These are phyloP conservation scores for Coemansia sp. DNA, from an alignment of 192 early-diverging fungal species.

Conservation along the genomic window DNA sequence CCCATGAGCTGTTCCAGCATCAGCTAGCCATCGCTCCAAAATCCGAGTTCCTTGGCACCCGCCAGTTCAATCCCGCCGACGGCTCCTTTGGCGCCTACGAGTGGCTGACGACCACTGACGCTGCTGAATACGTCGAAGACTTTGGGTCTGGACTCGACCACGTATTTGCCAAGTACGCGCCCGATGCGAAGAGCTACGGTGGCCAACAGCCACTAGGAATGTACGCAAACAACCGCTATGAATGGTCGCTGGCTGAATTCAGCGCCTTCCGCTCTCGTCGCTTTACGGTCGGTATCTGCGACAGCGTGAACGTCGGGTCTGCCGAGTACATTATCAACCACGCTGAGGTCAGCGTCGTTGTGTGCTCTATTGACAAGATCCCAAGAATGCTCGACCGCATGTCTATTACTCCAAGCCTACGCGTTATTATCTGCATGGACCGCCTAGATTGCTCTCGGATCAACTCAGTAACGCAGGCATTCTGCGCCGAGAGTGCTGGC, in stretches of 20 bases:
- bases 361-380: slow-evolving; percentile 74
- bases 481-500: slow-evolving; percentile 13
- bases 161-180: slow-evolving; percentile 59
- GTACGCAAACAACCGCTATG: slow-evolving; percentile 71
- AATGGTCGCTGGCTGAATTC: slow-evolving; percentile 72
- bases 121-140: slow-evolving; percentile 64
- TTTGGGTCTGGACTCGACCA: slow-evolving; percentile 66
- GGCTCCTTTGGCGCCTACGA: slow-evolving; percentile 26
- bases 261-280: slow-evolving; percentile 64
- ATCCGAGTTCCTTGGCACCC: slow-evolving; percentile 33
- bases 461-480: slow-evolving; percentile 20
- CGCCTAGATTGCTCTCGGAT: slow-evolving; percentile 54
- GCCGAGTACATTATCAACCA: slow-evolving; percentile 81
- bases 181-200: slow-evolving; percentile 1
- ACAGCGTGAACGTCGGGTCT: slow-evolving; percentile 71
- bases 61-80: slow-evolving; percentile 12
- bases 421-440: slow-evolving; percentile 78
- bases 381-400: slow-evolving; percentile 62
- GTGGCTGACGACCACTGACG: slow-evolving; percentile 65
- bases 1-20: slow-evolving; percentile 37
- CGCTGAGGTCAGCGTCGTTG: slow-evolving; percentile 65
- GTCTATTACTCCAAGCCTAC: slow-evolving; percentile 64
- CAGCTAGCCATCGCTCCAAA: slow-evolving; percentile 50
- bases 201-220: slow-evolving; percentile 63
- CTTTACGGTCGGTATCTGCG: slow-evolving; percentile 74